Base-by-base conservation (phyloP, 1,284 basidiomycete genomes). In the Cutaneotrichosporon sp. region DNA sequence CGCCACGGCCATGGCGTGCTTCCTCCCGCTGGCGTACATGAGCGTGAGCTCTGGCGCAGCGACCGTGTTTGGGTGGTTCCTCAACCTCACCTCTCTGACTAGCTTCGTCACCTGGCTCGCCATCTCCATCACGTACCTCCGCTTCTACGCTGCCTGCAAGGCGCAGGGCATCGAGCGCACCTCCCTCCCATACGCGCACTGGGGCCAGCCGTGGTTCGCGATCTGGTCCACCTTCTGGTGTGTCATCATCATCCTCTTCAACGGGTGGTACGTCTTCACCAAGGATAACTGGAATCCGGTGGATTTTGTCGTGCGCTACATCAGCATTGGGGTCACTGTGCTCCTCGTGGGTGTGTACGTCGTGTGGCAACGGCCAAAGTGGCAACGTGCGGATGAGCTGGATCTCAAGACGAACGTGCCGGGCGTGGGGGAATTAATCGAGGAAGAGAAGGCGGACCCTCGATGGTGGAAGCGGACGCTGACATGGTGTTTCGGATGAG, bases 391-490 rank as follows among this genome's bases (percentile, higher is more conserved):
- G 5, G 63, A 77, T 16, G 81, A 90, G 25, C 88, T 93, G 82
- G 90, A 93, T 74, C 88, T 94, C 54, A 76, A 87, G 49, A 84
- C 81, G 35, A 83, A 88, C 71, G 85, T 90, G 46, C 85, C 86
- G 62, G 84, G 83, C 1, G 82, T 81, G 3, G 81, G 80, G 76
- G 83, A 75, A 60, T 79, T 55, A 9, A 47, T 78, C 6, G 79
- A 80, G 60, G 84, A 87, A 49, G 87, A 89, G 33, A 20, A 37
- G 35, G 35, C 7, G 16, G 22, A 12, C 17, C 17, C 9, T 9
- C 17, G 17, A 14, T 31, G 29, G 29, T 31, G 29, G 29, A 9
- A 14, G 29, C 29, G 29, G 10, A 14, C 29, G 29, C 10, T 31
- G 29, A 9, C 10, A 14, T 9, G 10, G 29, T 31, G 29, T 31